A percentile compares a stretch with the other conserved stretches of the same genome.
These are phyloP conservation scores for Globisporangium barbulae DNA, from an alignment of 352 stramenopile genomes.

Conservation along the genomic window DNA sequence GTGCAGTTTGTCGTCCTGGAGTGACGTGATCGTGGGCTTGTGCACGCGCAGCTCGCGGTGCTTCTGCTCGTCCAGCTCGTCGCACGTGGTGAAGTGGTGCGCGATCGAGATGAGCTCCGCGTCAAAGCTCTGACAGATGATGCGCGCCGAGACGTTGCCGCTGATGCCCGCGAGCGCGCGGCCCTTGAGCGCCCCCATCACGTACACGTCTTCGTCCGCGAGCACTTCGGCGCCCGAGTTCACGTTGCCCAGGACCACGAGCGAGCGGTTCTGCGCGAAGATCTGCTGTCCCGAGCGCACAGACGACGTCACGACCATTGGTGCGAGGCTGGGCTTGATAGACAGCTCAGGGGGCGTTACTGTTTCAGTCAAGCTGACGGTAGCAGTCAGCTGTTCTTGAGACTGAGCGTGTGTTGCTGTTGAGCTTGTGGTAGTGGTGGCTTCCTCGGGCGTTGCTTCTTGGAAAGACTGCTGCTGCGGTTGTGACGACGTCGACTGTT, in stretches of 20 bases:
- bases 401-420: neutral
- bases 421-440: neutral
- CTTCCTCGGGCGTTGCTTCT: neutral
- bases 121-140: constrained; percentile 81
- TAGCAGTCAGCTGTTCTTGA: neutral
- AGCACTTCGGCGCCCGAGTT: constrained; percentile 87
- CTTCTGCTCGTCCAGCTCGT: constrained; percentile 49
- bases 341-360: neutral
- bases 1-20: constrained; percentile 55
- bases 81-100: constrained; percentile 89
- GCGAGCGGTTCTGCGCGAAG: constrained; percentile 74
- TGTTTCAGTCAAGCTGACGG: neutral
- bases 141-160: constrained; percentile 62
- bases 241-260: constrained; percentile 84
- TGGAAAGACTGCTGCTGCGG: neutral
- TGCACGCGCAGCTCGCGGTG: constrained; percentile 38
- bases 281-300: constrained; percentile 89
- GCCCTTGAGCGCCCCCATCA: constrained; percentile 81
- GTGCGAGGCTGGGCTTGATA: constrained; percentile 13
- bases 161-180: constrained; percentile 82
- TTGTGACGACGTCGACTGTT: constrained; percentile 19
- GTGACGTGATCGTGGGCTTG: constrained; percentile 53
- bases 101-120: constrained; percentile 89
- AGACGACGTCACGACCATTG: constrained; percentile 66
- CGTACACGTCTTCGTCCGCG: constrained; percentile 81